Conservation (phyloP, 331 rosid species). For the Arachis monticola region DNA sequence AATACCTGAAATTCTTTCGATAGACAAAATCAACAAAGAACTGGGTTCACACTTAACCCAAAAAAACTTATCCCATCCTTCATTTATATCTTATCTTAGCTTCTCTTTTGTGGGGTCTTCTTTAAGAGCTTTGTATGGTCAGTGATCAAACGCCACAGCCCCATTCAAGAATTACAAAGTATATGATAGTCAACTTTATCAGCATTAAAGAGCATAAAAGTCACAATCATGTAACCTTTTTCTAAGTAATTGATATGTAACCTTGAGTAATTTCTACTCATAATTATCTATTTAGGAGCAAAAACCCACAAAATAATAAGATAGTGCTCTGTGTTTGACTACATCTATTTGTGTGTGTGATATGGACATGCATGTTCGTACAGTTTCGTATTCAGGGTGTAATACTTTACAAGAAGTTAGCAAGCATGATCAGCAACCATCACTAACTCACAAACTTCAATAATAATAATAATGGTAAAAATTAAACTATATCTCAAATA, state of each 20-base stretch:
- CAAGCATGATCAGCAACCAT: constrained; percentile 3
- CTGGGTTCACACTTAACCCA: constrained; percentile 64
- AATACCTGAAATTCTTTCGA: no score
- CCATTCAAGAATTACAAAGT: constrained; percentile 35
- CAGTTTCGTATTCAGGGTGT: constrained; percentile 62
- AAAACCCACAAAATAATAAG: neutral
- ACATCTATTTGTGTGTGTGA: neutral
- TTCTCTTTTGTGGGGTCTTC: constrained; percentile 67
- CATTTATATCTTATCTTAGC: constrained; percentile 63
- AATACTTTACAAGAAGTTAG: constrained; percentile 22
- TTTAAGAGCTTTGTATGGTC: constrained; percentile 56
- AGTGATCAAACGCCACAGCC: constrained; percentile 42
- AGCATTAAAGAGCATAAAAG: neutral
- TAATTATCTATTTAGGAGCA: neutral
- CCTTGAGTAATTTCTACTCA: neutral
- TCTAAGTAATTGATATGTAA: neutral
- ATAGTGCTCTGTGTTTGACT: neutral
- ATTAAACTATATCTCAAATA: no score
- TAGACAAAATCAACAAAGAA: constrained; percentile 29
- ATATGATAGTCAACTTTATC: neutral
- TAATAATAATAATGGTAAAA: neutral
- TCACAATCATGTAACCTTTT: neutral
- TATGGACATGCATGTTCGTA: constrained; percentile 58
- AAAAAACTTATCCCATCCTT: constrained; percentile 69
- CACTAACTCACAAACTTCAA: constrained; percentile 28